phyloP scores from a whole-genome alignment of 1,139 yeast species.

The Meyerozyma smithsonii region DNA sequence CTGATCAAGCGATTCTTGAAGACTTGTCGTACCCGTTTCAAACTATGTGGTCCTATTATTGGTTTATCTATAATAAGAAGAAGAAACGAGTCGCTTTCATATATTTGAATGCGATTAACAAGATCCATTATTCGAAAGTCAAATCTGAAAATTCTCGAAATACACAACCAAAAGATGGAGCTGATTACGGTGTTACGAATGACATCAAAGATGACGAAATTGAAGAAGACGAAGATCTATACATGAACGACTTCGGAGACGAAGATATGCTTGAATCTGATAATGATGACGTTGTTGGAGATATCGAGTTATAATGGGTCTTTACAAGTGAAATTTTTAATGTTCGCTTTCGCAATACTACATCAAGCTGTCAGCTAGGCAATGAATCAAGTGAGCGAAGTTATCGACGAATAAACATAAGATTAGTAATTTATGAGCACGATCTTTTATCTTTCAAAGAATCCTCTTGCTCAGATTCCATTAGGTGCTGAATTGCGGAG shows the following conservation, averaged over 20 bases:
- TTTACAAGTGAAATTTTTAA: too few species aligned
- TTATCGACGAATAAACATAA: too few species aligned
- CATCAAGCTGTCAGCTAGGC: too few species aligned
- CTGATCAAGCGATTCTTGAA: constrained; percentile 73
- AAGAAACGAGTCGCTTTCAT: constrained; percentile 87
- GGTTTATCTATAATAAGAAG: constrained; percentile 89
- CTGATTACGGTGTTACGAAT: constrained; percentile 16
- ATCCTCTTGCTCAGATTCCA: too few species aligned
- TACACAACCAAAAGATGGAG: constrained; percentile 9
- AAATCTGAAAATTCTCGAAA: constrained; percentile 16
- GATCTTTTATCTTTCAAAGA: too few species aligned
- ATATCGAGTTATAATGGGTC: constrained; percentile 24
- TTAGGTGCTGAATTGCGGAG: too few species aligned
- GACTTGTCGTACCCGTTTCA: constrained; percentile 64
- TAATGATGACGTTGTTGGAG: constrained; percentile 31
- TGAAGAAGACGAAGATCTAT: constrained; percentile 18
- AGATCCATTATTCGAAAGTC: constrained; percentile 35
- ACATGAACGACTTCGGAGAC: constrained; percentile 19
- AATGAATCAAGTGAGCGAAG: too few species aligned
- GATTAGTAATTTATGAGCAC: too few species aligned
- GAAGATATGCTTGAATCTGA: constrained; percentile 26
- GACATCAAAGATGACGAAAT: constrained; percentile 18
- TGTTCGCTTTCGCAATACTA: too few species aligned
- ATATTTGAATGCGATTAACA: constrained; percentile 47
- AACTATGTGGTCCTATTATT: constrained; percentile 84